Conservation (phyloP, 257 asterid genomes). For the Solanum tarijense region DNA sequence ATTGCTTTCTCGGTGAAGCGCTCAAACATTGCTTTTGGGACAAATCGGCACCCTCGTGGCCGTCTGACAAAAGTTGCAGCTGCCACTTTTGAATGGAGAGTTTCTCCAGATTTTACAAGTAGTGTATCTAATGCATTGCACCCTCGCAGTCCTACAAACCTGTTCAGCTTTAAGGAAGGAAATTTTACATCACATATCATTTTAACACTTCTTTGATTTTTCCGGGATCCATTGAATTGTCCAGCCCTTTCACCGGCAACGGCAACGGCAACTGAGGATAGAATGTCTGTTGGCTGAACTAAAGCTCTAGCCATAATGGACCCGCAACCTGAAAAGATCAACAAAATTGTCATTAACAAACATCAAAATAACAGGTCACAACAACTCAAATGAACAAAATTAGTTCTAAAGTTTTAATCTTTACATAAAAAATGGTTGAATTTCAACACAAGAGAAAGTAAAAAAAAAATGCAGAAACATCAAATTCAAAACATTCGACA, state of each 20-base stretch:
- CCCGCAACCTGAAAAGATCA: conserved; percentile 21
- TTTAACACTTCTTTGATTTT: conserved; percentile 23
- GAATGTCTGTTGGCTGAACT: conserved; percentile 48
- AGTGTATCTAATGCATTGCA: conserved; percentile 55
- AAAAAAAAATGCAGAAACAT: not conserved
- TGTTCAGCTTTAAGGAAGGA: conserved; percentile 28
- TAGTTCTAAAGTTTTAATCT: not conserved
- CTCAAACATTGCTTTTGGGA: conserved; percentile 85
- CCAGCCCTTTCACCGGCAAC: conserved; percentile 36
- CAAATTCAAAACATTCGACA: not conserved
- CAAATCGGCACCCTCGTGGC: conserved; percentile 32
- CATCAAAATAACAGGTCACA: not conserved
- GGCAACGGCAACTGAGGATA: conserved; percentile 16
- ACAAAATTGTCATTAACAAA: not conserved
- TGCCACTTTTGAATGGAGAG: conserved; percentile 59
- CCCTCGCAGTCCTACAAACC: conserved; percentile 57
- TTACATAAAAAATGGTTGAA: not conserved
- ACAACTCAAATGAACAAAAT: not conserved
- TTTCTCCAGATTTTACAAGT: conserved; percentile 26
- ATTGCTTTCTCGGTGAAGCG: conserved; percentile 91
- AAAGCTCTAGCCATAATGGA: conserved; percentile 56
- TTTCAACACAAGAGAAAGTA: not conserved
- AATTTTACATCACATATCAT: conserved; percentile 41
- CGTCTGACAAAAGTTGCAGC: conserved; percentile 26
- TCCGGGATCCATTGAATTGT: conserved; percentile 40